phyloP scores from a whole-genome alignment of 257 asterid species.

The Fraxinus cuspidata region DNA sequence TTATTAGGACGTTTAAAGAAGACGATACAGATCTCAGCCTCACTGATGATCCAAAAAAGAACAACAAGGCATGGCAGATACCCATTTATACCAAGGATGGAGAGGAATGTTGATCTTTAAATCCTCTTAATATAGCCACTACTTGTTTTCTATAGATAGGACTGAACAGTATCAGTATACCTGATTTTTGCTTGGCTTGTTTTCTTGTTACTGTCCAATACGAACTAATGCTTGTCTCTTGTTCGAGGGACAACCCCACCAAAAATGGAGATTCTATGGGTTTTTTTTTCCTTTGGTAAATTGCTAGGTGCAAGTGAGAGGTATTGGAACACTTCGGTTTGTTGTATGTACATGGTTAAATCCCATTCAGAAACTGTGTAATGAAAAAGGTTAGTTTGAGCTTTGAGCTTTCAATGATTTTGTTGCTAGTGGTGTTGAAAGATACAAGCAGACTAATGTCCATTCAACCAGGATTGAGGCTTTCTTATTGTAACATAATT shows the following conservation, averaged over 20 bases:
- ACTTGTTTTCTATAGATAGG: background rate
- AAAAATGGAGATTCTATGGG: background rate
- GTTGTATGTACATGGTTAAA: background rate
- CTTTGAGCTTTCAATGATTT: background rate
- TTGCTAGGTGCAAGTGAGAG: background rate
- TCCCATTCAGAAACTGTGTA: background rate
- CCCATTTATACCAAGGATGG: constrained; percentile 70
- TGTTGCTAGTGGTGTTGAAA: background rate
- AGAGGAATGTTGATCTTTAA: constrained; percentile 49
- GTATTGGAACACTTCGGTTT: background rate
- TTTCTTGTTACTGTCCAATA: background rate
- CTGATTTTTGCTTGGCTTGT: background rate
- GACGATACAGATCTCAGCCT: constrained; percentile 71
- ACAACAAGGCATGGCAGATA: constrained; percentile 73
- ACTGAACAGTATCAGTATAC: background rate
- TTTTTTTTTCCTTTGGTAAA: background rate
- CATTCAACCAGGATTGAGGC: background rate
- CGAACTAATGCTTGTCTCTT: background rate
- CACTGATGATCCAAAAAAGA: constrained; percentile 93
- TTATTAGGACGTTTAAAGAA: constrained; percentile 69
- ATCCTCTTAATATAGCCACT: background rate
- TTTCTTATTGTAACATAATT: background rate
- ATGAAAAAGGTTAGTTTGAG: background rate
- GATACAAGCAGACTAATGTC: background rate
- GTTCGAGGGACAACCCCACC: background rate